Evolutionary conservation across 2,329 filamentous ascomycete genomes (phyloP), one percentile per base, ranked within the genome.

Genomic region (Didymella exigua): DNA sequence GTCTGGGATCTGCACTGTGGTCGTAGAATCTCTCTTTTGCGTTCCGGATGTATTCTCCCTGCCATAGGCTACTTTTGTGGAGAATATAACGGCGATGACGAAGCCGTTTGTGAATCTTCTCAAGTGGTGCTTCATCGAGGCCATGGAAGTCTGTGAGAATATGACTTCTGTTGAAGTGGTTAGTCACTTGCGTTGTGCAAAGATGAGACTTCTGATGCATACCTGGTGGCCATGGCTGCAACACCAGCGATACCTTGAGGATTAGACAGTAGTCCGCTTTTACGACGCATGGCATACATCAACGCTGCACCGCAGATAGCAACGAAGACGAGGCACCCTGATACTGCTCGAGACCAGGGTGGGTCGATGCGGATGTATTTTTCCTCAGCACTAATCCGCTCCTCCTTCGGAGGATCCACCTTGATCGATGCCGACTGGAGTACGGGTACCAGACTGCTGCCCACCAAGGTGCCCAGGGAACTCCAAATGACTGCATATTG

Each of bases 141-240:
- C 86, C 86, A 59, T 85, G 86, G 67, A 91, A 91, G 67, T 91
- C 89, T 74, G 86, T 86, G 59, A 91, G 76, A 68, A 91, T 89
- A 61, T 91, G 88, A 59, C 83, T 86, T 57, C 85, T 50, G 24
- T 29, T 8, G 3, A 29, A 3, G 14, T 7, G 4, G 5, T 42
- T 4, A 42, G 38, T n/a, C 8, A 16, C 3, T 36, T 36, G 6
- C 16, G 2, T 19, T 9, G 21, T 13, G 5, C 11, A 26, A n/a
- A n/a, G n/a, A n/a, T n/a, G 31, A 34, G 14, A 18, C 5, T 13
- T 9, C 9, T 5, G 18, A 7, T 9, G 11, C 14, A 5, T 18
- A 42, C 41, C 41, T 84, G 2, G 89, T 88, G 9, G 89, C 88
- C 88, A 91, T 90, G 51, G 88, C 85, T 5, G 89, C 89, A 31